Evolutionary conservation across 1,139 yeast genomes (phyloP), one percentile per base, ranked within the genome.

Genomic region (Groenewaldozyma auringiensis): DNA sequence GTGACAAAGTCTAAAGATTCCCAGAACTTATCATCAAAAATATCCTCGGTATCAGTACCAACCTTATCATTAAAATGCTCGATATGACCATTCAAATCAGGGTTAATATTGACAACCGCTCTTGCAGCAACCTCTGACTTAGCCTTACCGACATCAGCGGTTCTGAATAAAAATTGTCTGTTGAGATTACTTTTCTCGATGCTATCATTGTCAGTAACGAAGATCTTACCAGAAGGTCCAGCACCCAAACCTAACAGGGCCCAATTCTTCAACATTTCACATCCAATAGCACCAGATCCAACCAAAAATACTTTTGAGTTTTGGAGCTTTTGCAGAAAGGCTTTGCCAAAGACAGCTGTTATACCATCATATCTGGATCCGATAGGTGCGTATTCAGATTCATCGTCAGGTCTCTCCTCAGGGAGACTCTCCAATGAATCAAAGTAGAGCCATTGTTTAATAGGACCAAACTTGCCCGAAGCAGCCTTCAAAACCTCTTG

Each of bases 221-320:
- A 68, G 51, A 92, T 85, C 56, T 78, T 75, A 59, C 99, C 99
- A 2, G 83, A 66, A 34, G 92, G 86, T 31, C 98, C 97, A 21
- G 94, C 74, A 31, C 95, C 97, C 47, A 92, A 71, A 42, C 99
- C 98, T 80, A 89, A 76, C 78, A 92, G 76, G 6, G 98, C 96
- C 97, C 97, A 92, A 63, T 88, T 89, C 68, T 92, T 92, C 61
- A 92, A 74, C 94, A 94, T 92, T 69, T 92, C 99, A 70, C 99
- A 92, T 41, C 99, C 99, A 72, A 92, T 92, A 35, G 99, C 99
- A 62, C 99, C 99, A 2, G 97, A 79, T 43, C 99, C 99, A 37
- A 92, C 98, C 54, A 92, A 72, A 65, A 92, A 92, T 3, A 89
- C 87, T 61, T 78, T 83, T 53, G 85, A 70, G 64, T 89, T 86